phyloP scores from a whole-genome alignment of 768 basidiomycete genomes.

The Solioccasus polychromus region DNA sequence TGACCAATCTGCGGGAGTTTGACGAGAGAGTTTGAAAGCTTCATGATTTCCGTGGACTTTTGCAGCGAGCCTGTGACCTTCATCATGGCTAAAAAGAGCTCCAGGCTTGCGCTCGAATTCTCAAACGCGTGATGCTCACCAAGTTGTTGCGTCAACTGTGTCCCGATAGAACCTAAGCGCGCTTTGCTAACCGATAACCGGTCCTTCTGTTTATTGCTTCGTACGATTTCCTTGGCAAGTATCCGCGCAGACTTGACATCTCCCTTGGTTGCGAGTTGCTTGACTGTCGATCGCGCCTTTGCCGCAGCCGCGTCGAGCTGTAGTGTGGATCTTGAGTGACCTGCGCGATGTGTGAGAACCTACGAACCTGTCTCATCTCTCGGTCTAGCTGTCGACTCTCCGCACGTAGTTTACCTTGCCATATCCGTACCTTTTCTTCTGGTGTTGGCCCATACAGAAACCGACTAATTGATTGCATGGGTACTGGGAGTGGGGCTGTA shows the following conservation, averaged over 20 bases:
- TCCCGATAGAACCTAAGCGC: constrained; percentile 82
- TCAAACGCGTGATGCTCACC: constrained; percentile 52
- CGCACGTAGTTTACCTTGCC: constrained; percentile 83
- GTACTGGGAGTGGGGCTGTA: constrained; percentile 5
- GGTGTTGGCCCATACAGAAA: constrained; percentile 96
- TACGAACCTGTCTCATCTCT: constrained; percentile 88
- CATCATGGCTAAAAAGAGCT: constrained; percentile 65
- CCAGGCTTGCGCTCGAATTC: not conserved
- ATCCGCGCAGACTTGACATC: constrained; percentile 92
- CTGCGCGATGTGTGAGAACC: constrained; percentile 10
- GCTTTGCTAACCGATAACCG: constrained; percentile 91
- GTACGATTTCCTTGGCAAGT: constrained; percentile 90
- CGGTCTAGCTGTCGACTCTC: constrained; percentile 84
- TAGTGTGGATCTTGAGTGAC: constrained; percentile 12
- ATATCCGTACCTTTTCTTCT: constrained; percentile 88
- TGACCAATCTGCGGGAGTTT: constrained; percentile 91
- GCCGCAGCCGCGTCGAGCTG: constrained; percentile 80
- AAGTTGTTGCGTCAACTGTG: constrained; percentile 87
- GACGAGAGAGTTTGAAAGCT: constrained; percentile 87
- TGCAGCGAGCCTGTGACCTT: constrained; percentile 98
- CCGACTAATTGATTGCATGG: constrained; percentile 86
- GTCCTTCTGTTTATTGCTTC: constrained; percentile 93
- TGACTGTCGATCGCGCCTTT: constrained; percentile 78
- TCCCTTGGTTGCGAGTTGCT: constrained; percentile 86
- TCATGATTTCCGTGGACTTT: constrained; percentile 99